Percentiles rank a stretch among this genome's conserved stretches.
Conservation (phyloP, 768 basidiomycete genomes). For the Suillus sp. region DNA sequence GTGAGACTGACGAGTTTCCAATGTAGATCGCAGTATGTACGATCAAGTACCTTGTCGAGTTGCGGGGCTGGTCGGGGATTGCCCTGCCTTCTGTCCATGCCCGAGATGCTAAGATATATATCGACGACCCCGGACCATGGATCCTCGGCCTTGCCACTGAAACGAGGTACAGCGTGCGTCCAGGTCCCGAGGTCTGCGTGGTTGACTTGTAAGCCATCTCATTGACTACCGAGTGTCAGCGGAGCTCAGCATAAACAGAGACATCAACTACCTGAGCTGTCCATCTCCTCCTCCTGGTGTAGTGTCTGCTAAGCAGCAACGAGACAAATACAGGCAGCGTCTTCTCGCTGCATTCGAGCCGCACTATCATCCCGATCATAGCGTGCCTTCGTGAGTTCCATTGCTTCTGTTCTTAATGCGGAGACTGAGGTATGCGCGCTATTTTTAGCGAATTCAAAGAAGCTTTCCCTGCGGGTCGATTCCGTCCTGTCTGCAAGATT, state of each 20-base stretch:
- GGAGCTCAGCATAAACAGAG: conserved; percentile 42
- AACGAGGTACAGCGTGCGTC: conserved; percentile 74
- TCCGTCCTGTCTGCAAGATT: conserved; percentile 90
- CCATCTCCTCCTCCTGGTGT: conserved; percentile 74
- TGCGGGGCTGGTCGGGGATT: conserved; percentile 92
- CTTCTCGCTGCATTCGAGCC: conserved; percentile 79
- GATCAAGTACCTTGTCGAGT: conserved; percentile 87
- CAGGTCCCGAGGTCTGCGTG: conserved; percentile 81
- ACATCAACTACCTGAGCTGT: conserved; percentile 85
- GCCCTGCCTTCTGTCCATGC: conserved; percentile 81
- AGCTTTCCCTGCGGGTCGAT: conserved; percentile 89
- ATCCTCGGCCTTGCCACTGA: conserved; percentile 90
- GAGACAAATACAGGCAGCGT: conserved; percentile 76
- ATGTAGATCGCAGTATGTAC: conserved; percentile 83
- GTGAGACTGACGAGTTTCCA: neutral
- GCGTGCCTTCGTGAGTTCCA: conserved; percentile 61
- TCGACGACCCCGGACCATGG: conserved; percentile 97
- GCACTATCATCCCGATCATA: conserved; percentile 88
- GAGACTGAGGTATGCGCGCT: conserved; percentile 13
- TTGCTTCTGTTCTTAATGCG: neutral
- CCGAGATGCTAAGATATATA: conserved; percentile 89
- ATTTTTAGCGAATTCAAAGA: conserved; percentile 84
- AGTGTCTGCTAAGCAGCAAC: conserved; percentile 76
- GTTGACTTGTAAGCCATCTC: conserved; percentile 71
- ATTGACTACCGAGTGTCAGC: neutral